These are phyloP conservation scores for Wallacemonas sp. DNA, from an alignment of 208 protist genomes.

Conservation along the genomic window DNA sequence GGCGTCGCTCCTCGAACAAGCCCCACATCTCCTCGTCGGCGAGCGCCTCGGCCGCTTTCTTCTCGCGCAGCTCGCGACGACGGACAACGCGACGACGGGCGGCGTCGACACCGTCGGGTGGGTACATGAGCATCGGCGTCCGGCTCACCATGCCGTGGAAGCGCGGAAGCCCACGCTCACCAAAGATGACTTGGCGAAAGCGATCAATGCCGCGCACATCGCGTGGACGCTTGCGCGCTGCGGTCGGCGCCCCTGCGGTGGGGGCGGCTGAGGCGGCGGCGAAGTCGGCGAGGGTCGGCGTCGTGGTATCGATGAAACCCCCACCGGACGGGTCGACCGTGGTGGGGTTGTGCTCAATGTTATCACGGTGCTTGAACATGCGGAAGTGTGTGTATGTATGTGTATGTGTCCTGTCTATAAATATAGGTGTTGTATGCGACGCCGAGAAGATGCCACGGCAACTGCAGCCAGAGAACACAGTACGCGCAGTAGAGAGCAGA, in stretches of 20 bases:
- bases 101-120: conserved; percentile 58
- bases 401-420: too few species aligned
- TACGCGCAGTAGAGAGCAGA: too few species aligned
- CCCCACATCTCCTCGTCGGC: conserved; percentile 21
- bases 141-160: conserved; percentile 79
- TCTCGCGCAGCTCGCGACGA: background rate
- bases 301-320: conserved; percentile 18
- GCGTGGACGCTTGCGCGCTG: conserved; percentile 64
- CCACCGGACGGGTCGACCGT: conserved; percentile 43
- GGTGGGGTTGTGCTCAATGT: conserved; percentile 46
- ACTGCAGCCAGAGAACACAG: too few species aligned
- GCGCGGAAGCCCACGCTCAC: conserved; percentile 69
- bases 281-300: background rate
- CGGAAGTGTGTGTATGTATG: background rate
- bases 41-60: conserved; percentile 16
- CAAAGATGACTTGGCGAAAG: conserved; percentile 74
- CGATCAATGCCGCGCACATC: conserved; percentile 70
- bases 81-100: conserved; percentile 38
- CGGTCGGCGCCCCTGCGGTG: conserved; percentile 7
- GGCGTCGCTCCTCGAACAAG: conserved; percentile 32
- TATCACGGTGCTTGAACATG: conserved; percentile 78
- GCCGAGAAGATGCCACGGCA: too few species aligned
- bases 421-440: too few species aligned
- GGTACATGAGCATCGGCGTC: conserved; percentile 83
- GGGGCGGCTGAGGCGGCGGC: conserved; percentile 6